Evolutionary conservation across 495 filamentous ascomycete species (phyloP), one percentile per base, ranked within the genome.

Genomic region (Hypomontagnella submonticulosa): DNA sequence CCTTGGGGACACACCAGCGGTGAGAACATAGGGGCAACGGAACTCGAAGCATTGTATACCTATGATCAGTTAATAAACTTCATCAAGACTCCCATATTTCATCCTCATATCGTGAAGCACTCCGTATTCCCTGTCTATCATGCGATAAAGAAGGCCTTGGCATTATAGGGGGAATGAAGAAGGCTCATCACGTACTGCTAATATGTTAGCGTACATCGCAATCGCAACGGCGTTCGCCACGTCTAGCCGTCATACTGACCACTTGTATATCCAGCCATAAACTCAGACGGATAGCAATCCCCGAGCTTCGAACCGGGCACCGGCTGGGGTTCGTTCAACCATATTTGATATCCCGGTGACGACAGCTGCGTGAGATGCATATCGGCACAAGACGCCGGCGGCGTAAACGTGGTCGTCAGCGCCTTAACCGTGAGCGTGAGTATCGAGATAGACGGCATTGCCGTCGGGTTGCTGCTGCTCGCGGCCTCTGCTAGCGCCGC

Each of bases 361-460:
- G 66, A 57, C 4, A 69, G 33, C 50, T 61, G 61, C 0, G 56
- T 65, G 33, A 69, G 56, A 3, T 50, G 66, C 46, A 65, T 65
- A 15, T 69, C 66, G 9, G 27, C 55, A 18, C 66, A 69, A 32
- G 66, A 61, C 13, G 61, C 18, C 23, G 66, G 66, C 23, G 66
- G 66, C 0, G 66, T 69, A 23, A 69, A 69, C 4, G 66, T 69
- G 1, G 56, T 57, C 34, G 66, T 65, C n/a, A 69, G 52, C 1
- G 56, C 44, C 20, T 53, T 57, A 12, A 61, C 37, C 1, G 66
- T 69, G n/a, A 69, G 41, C 6, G 57, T 61, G 11, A 65, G 32
- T 3, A 65, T 38, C 6, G 64, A 67, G 36, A 67, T 8, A 8
- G 55, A 19, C 19, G 60, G 50, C 13, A 41, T 32, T 23, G 51